phyloP scores from a whole-genome alignment of 495 filamentous ascomycete genomes.

The Aspergillus nanangensis region DNA sequence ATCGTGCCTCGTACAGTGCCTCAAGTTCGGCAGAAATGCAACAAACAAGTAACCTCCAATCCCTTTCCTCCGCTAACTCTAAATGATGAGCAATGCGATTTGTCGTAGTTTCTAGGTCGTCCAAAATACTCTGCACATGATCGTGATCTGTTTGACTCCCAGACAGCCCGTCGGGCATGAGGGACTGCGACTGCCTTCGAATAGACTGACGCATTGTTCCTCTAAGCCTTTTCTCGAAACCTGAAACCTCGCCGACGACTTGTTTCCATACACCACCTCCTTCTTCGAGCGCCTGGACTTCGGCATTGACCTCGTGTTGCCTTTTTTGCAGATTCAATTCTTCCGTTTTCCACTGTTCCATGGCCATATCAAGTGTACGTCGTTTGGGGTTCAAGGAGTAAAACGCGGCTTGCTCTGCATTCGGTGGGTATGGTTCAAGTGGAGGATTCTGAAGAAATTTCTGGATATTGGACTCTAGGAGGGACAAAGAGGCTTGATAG shows the following conservation, averaged over 20 bases:
- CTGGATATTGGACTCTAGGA: slow-evolving; percentile 50
- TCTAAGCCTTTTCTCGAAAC: slow-evolving; percentile 64
- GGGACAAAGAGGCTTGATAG: slow-evolving; percentile 49
- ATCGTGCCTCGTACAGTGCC: slow-evolving; percentile 67
- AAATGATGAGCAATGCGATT: slow-evolving; percentile 33
- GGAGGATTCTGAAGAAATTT: slow-evolving; percentile 38
- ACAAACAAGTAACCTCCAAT: slow-evolving; percentile 86
- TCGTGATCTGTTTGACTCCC: slow-evolving; percentile 19
- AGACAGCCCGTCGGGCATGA: slow-evolving; percentile 7
- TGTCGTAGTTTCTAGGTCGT: slow-evolving; percentile 40
- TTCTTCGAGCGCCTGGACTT: slow-evolving; percentile 75
- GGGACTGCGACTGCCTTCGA: slow-evolving; percentile 18
- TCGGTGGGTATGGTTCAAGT: slow-evolving; percentile 37
- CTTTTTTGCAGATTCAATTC: slow-evolving; percentile 51
- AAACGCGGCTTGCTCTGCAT: slow-evolving; percentile 25
- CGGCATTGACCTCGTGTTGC: slow-evolving; percentile 57
- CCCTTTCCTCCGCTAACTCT: slow-evolving; percentile 42
- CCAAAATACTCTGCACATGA: slow-evolving; percentile 31
- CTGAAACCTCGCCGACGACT: slow-evolving; percentile 55
- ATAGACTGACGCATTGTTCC: slow-evolving; percentile 47
- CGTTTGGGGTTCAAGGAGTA: slow-evolving; percentile 59
- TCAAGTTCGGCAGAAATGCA: slow-evolving; percentile 86
- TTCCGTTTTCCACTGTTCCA: slow-evolving; percentile 70
- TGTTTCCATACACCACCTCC: slow-evolving; percentile 78
- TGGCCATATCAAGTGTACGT: slow-evolving; percentile 72